These are phyloP conservation scores for Taphrina confusa DNA, from an alignment of 1,139 yeast genomes.

Conservation along the genomic window DNA sequence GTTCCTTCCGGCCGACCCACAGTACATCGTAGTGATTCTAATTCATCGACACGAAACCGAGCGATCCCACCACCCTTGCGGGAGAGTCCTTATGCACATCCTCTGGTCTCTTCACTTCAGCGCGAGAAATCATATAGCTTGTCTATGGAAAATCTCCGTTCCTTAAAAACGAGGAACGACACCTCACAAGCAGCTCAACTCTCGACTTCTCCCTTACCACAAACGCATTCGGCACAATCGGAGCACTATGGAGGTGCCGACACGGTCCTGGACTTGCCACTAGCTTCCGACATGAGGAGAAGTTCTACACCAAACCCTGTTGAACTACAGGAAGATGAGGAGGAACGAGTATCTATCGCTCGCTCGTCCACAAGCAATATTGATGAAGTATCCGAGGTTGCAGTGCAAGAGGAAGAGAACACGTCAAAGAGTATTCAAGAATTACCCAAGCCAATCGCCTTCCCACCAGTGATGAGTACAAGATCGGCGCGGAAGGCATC, in stretches of 20 bases:
- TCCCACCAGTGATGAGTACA: background rate
- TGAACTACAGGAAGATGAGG: no score
- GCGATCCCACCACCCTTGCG: background rate
- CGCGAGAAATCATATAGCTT: conserved; percentile 5
- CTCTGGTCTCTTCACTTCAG: background rate
- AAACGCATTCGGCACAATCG: background rate
- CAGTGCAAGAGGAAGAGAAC: no score
- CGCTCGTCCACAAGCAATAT: no score
- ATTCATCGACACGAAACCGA: background rate
- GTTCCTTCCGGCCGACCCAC: background rate
- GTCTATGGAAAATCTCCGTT: conserved; percentile 8
- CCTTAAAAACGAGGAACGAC: background rate
- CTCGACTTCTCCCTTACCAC: conserved; percentile 4
- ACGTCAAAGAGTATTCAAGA: no score
- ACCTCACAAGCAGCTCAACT: background rate
- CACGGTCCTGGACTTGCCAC: no score
- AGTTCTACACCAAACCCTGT: no score
- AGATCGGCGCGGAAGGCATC: conserved; percentile 25
- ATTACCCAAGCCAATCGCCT: background rate
- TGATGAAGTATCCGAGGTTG: no score
- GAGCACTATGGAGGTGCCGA: no score
- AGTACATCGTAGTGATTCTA: background rate
- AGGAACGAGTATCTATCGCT: no score
- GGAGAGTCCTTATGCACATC: background rate
- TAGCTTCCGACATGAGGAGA: no score